Evolutionary conservation across 768 basidiomycete species (phyloP), one percentile per base, ranked within the genome.

Genomic region (Boletus rubropictus): DNA sequence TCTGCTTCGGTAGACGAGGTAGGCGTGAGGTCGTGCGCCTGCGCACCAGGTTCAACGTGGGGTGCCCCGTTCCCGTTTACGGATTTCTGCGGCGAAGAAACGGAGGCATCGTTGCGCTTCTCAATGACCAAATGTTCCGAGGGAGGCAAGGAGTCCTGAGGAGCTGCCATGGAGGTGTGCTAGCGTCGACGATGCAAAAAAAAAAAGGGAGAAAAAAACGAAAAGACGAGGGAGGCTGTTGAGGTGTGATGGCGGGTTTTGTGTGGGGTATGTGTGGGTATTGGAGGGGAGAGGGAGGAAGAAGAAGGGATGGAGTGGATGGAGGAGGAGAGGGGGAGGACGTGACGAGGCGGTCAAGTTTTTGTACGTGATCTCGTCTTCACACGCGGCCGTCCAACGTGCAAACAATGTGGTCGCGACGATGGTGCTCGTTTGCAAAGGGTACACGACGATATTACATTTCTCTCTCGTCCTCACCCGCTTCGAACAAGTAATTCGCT

Each of bases 401-500:
- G 58, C 56, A 61, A 61, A 60, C 58, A 60, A 60, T 62, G 58
- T 56, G 54, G 48, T 43, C 17, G n/a, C 29, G 37, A 39, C 29
- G 37, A 39, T 15, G 21, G 37, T 37, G 33, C 17, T 8, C 22
- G 3, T 38, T 35, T 33, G 38, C 41, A 42, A 28, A 21, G 24
- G 15, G 46, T 48, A 44, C 38, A 53, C 44, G 40, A 32, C 31
- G n/a, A 24, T 11, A 28, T 14, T 29, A 46, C 37, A 33, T 11
- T 24, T 22, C 15, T 22, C 14, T 22, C 11, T 5, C 28, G 15
- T 78, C 82, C 1, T 81, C 82, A 3, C 58, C 81, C 84, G 24
- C 72, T 72, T 95, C 93, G 53, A 97, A 94, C 57, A 97, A 67
- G 58, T 84, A 95, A 61, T 96, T 96, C 12, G 95, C 96, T 8